A percentile compares a stretch with the other conserved stretches of the same genome.
Conservation (phyloP, 2,329 filamentous ascomycete genomes). For the Aspergillus alliaceus region DNA sequence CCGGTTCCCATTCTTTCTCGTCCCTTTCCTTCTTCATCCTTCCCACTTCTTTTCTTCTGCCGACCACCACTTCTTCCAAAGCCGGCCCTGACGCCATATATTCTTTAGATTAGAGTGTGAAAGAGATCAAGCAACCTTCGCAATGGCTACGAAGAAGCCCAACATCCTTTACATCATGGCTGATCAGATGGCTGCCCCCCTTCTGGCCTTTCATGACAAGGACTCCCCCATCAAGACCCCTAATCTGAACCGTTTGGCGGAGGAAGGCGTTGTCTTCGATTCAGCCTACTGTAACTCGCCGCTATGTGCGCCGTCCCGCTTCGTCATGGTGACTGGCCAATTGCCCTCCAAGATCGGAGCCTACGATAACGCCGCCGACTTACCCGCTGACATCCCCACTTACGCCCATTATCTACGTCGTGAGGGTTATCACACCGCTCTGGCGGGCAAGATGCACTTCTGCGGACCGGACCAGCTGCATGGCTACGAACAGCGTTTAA, state of each 20-base stretch:
- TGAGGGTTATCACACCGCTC: constrained; percentile 82
- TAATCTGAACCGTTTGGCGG: constrained; percentile 79
- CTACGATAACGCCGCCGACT: constrained; percentile 86
- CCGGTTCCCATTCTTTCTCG: neutral
- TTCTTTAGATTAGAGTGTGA: constrained; percentile 2
- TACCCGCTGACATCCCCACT: constrained; percentile 80
- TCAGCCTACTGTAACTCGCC: constrained; percentile 93
- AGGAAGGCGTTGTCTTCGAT: constrained; percentile 83
- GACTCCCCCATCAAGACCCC: constrained; percentile 89
- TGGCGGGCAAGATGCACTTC: constrained; percentile 98
- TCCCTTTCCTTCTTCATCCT: constrained; percentile 7
- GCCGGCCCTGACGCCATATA: too few species aligned
- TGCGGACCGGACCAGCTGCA: constrained; percentile 87
- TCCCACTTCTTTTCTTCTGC: neutral
- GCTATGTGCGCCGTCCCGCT: constrained; percentile 86
- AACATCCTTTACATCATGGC: constrained; percentile 96
- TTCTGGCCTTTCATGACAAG: constrained; percentile 88
- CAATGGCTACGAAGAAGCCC: constrained; percentile 54
- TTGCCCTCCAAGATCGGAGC: constrained; percentile 88
- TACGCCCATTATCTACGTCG: constrained; percentile 88
- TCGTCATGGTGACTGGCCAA: constrained; percentile 91
- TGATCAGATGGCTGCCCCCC: constrained; percentile 86
- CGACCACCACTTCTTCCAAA: neutral
- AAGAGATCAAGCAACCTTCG: constrained; percentile 7
- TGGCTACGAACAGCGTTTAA: constrained; percentile 87